phyloP scores from a whole-genome alignment of 1,284 basidiomycete species.

The Rhodotorula sp. region DNA sequence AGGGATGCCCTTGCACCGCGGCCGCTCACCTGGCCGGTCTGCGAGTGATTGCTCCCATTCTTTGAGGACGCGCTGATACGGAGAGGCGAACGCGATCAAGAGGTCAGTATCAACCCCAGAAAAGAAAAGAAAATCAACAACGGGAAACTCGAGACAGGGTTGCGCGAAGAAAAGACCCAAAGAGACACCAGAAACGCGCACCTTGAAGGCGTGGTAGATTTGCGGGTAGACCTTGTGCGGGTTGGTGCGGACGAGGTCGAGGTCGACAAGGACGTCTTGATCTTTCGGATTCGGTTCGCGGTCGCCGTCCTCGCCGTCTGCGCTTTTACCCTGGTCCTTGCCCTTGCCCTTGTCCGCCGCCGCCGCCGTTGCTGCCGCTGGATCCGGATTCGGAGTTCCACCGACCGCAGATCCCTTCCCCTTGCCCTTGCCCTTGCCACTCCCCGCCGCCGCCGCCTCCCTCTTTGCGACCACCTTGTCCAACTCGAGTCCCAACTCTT shows the following conservation, averaged over 20 bases:
- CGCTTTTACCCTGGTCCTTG: not conserved
- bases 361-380: conserved; percentile 37
- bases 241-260: conserved; percentile 81
- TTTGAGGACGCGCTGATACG: conserved; percentile 66
- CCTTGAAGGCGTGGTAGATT: conserved; percentile 94
- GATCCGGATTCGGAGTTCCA: conserved; percentile 50
- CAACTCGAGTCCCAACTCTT: conserved; percentile 63
- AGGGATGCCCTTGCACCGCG: too few relatives aligned
- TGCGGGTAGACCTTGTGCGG: conserved; percentile 96
- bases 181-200: too few relatives aligned
- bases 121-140: too few relatives aligned
- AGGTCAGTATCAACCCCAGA: too few relatives aligned
- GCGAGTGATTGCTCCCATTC: conserved; percentile 97
- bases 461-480: conserved; percentile 67
- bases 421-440: conserved; percentile 24
- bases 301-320: not conserved
- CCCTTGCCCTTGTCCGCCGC: conserved; percentile 24
- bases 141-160: too few relatives aligned
- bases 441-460: not conserved
- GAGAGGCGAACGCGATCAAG: too few relatives aligned
- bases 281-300: conserved; percentile 43
- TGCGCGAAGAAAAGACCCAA: too few relatives aligned
- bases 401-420: conserved; percentile 12
- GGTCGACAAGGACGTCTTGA: conserved; percentile 64
- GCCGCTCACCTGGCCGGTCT: conserved; percentile 62